phyloP scores from a whole-genome alignment of 73 alveolate species.

The Paramecium primaurelia region DNA sequence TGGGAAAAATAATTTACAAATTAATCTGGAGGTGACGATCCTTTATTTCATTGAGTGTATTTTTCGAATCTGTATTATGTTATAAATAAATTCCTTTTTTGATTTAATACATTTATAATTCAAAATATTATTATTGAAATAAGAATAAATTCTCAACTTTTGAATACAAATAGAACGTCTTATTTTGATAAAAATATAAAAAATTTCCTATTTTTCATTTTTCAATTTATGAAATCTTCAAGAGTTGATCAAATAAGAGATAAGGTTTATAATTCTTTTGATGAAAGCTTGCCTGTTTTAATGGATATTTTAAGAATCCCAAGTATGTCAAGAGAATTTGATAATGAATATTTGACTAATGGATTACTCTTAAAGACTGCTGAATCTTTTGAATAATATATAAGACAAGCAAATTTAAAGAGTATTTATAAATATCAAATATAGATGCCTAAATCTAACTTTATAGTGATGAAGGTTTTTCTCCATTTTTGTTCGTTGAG shows the following conservation, averaged over 20 bases:
- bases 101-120: too few species aligned
- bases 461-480: conserved; percentile 67
- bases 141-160: not conserved
- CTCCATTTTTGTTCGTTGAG: conserved; percentile 73
- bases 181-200: too few species aligned
- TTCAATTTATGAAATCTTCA: not conserved
- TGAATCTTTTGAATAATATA: not conserved
- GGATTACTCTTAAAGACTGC: not conserved
- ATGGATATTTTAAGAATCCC: conserved; percentile 14
- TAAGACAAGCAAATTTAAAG: not conserved
- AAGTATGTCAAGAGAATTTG: conserved; percentile 17
- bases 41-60: not conserved
- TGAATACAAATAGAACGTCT: not conserved
- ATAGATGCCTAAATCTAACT: conserved; percentile 67
- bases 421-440: not conserved
- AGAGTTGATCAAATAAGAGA: not conserved
- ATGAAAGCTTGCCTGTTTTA: conserved; percentile 66
- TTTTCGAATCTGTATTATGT: not conserved
- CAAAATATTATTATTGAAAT: not conserved
- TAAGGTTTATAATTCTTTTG: not conserved
- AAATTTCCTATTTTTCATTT: not conserved
- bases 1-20: conserved; percentile 37
- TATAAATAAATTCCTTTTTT: not conserved
- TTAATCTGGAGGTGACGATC: not conserved
- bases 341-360: not conserved